Conservation (phyloP, 768 basidiomycete genomes). For the Pleurotus tuber-regium region DNA sequence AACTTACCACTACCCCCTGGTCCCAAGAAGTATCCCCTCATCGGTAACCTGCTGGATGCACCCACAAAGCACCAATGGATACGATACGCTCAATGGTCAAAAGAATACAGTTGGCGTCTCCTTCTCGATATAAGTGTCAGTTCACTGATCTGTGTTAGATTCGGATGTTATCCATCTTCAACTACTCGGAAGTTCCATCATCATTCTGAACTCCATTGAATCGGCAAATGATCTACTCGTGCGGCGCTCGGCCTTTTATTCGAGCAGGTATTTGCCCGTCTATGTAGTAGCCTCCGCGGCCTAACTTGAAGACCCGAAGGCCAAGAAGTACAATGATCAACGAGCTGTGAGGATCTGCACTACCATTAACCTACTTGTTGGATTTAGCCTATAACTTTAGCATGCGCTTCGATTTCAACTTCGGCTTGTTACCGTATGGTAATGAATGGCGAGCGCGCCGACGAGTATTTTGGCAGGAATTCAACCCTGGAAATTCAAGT, state of each 20-base stretch:
- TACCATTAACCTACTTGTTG: not conserved
- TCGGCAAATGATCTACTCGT: not conserved
- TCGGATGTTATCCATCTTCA: not conserved
- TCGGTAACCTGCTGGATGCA: constrained; percentile 23
- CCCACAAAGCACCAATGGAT: constrained; percentile 11
- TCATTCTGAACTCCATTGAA: not conserved
- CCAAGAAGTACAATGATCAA: constrained; percentile 27
- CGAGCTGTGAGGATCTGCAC: constrained; percentile 18
- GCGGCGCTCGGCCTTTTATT: not conserved
- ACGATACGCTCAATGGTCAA: constrained; percentile 14
- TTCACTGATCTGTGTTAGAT: too few relatives aligned
- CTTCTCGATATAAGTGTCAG: too few relatives aligned
- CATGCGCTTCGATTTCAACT: constrained; percentile 39
- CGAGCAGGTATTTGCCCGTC: not conserved
- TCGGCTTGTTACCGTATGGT: constrained; percentile 38
- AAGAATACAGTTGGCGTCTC: too few relatives aligned
- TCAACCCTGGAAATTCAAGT: constrained; percentile 29
- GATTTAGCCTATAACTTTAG: constrained; percentile 19
- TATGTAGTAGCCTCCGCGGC: not conserved
- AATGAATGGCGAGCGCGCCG: constrained; percentile 39
- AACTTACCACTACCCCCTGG: constrained; percentile 25
- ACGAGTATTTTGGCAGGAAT: constrained; percentile 38
- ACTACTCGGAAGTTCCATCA: not conserved
- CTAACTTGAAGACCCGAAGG: constrained; percentile 14
- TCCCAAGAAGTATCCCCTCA: constrained; percentile 19